Base-by-base conservation (phyloP, 2,329 filamentous ascomycete genomes). In the Clarireedia homoeocarpa region DNA sequence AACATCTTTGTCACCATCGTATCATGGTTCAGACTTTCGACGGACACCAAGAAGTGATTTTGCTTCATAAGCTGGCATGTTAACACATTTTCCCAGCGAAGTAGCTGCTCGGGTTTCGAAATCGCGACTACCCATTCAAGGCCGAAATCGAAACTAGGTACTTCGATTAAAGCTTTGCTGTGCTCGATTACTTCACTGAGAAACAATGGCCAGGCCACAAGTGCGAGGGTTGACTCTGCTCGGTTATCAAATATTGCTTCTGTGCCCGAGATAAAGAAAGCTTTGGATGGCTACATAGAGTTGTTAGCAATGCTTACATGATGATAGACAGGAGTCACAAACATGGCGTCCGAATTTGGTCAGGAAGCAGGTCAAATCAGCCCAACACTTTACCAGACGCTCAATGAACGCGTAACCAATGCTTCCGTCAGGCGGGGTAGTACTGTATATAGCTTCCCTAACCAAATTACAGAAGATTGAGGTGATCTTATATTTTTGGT, bases 111-210 rank as follows among this genome's bases (percentile, higher is more conserved):
- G 4, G 82, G 80, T 61, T 80, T 80, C 44, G 76, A 73, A 47
- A 84, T 69, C 6, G 75, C 73, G 20, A 77, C 63, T 44, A 79
- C 62, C 76, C 82, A 83, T n/a, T 82, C 67, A 42, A 78, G 75
- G 4, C 77, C 68, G 9, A 78, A 64, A 7, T 72, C 74, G n/a
- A 63, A 61, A 26, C 45, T 36, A 50, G 64, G 53, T 54, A 65
- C 62, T 48, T 62, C 48, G 23, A 64, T 74, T 38, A 75, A 70
- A 20, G 78, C 65, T 6, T 71, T 71, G 47, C 60, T 64, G 48
- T 74, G 69, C 54, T 75, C 74, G 20, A 82, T 66, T 7, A 85
- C 67, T 0, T 71, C 73, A 2, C 74, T 70, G 24, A 83, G 65
- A 61, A 84, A 84, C 6, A 84, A 70, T 0, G 75, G 64, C 38